phyloP scores from a whole-genome alignment of 352 stramenopile genomes.

The Pythium grandisporangium region DNA sequence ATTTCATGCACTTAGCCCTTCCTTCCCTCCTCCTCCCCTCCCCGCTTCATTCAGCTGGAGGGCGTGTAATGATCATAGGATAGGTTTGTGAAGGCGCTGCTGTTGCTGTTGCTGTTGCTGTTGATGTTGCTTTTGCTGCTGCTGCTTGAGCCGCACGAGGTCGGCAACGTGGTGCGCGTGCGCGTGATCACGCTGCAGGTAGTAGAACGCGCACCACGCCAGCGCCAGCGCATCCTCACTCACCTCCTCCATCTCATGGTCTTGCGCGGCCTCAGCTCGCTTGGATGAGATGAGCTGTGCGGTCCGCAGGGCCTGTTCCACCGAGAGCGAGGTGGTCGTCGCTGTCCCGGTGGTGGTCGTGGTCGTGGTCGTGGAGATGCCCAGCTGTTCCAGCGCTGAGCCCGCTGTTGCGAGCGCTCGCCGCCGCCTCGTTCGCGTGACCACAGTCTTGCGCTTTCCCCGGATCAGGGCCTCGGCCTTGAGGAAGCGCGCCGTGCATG shows the following conservation, averaged over 20 bases:
- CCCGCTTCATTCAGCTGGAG: no score
- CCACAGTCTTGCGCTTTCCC: neutral
- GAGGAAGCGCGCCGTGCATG: constrained; percentile 2
- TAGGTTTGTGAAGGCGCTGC: no score
- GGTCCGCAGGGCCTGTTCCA: neutral
- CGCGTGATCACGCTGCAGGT: constrained; percentile 23
- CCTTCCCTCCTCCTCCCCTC: no score
- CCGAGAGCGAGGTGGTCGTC: neutral
- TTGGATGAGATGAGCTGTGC: neutral
- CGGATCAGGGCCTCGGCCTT: constrained; percentile 6
- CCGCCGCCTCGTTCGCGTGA: no score
- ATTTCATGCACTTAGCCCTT: no score
- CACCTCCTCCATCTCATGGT: constrained; percentile 3
- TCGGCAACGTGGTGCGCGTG: constrained; percentile 24
- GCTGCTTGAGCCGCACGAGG: constrained; percentile 17
- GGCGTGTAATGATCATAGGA: no score
- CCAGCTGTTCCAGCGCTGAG: no score
- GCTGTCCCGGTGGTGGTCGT: neutral
- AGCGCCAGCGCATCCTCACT: constrained; percentile 15
- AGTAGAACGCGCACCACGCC: constrained; percentile 25
- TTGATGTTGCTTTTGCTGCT: no score
- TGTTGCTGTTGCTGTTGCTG: no score
- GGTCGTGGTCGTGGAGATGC: no score
- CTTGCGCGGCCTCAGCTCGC: neutral
- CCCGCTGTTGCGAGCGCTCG: no score